These are phyloP conservation scores for Pycnococcus provasolii DNA, from an alignment of 139 green algal genomes.

Conservation along the genomic window DNA sequence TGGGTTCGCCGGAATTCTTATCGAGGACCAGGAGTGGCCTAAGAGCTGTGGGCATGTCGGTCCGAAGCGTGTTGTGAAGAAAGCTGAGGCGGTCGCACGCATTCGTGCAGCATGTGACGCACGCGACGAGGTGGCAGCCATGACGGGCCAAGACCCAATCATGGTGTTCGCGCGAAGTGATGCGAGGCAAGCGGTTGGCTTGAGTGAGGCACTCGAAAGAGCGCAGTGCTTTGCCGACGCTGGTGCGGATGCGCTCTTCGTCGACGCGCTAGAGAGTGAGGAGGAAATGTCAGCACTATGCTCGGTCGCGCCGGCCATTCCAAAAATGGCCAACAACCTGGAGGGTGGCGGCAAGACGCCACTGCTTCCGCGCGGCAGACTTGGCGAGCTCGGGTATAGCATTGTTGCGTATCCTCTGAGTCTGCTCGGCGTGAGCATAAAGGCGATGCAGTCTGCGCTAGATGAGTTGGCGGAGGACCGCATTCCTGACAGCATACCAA, in stretches of 20 bases:
- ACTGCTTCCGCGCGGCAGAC: constrained; percentile 56
- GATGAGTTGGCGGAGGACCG: neutral
- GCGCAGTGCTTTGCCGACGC: neutral
- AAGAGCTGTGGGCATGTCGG: constrained; percentile 91
- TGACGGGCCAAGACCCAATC: constrained; percentile 24
- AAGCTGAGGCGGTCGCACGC: constrained; percentile 68
- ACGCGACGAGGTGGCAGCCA: constrained; percentile 69
- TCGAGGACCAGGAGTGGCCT: constrained; percentile 83
- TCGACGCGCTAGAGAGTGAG: constrained; percentile 74
- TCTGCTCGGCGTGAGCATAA: constrained; percentile 44
- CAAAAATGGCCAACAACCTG: constrained; percentile 75
- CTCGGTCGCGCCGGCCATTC: constrained; percentile 28
- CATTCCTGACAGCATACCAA: constrained; percentile 8
- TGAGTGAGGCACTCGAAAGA: neutral
- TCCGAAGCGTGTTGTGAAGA: constrained; percentile 61
- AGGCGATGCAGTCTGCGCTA: constrained; percentile 13
- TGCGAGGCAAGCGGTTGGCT: constrained; percentile 35
- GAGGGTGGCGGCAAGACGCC: constrained; percentile 85
- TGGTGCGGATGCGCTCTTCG: constrained; percentile 88
- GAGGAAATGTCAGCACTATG: constrained; percentile 74
- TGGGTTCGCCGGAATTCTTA: constrained; percentile 77
- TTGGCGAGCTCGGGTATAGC: constrained; percentile 76
- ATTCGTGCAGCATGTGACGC: constrained; percentile 49
- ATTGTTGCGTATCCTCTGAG: constrained; percentile 75
- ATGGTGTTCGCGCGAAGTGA: constrained; percentile 79